These are phyloP conservation scores for Elaeagnus macrophylla DNA, from an alignment of 306 rosid genomes.

Conservation along the genomic window DNA sequence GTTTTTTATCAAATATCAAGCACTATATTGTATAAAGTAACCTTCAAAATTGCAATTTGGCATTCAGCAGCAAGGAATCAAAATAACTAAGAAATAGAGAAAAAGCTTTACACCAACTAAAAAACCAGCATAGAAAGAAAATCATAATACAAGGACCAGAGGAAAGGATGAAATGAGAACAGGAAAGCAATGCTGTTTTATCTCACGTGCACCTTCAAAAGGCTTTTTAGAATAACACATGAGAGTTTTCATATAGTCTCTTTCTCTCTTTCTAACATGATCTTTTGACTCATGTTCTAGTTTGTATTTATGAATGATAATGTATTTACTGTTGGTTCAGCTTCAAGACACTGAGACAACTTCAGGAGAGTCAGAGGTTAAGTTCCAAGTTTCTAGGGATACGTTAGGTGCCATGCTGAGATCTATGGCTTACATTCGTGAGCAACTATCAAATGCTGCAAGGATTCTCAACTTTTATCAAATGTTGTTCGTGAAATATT, in stretches of 20 bases:
- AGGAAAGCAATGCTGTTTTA: no score
- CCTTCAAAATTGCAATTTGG: no score
- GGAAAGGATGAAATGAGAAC: no score
- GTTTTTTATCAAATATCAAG: no score
- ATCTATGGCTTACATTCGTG: slow-evolving; percentile 92
- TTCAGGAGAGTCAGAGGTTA: slow-evolving; percentile 81
- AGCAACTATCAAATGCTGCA: slow-evolving; percentile 77
- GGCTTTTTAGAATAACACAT: neutral
- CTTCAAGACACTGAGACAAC: slow-evolving; percentile 72
- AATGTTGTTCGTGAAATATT: neutral
- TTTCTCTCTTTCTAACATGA: neutral
- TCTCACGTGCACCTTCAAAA: neutral
- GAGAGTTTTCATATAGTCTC: no score
- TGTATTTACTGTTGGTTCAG: slow-evolving; percentile 29
- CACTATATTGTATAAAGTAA: no score
- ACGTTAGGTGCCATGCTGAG: slow-evolving; percentile 89
- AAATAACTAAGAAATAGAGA: no score
- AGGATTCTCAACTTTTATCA: slow-evolving; percentile 23
- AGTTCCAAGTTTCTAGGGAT: slow-evolving; percentile 87
- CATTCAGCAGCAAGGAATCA: no score
- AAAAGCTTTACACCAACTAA: no score
- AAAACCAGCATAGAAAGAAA: no score
- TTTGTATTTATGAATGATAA: slow-evolving; percentile 3
- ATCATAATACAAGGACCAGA: no score
- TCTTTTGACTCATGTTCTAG: neutral